These are phyloP conservation scores for Scenedesmus sp. DNA, from an alignment of 163 green algal genomes.

Conservation along the genomic window DNA sequence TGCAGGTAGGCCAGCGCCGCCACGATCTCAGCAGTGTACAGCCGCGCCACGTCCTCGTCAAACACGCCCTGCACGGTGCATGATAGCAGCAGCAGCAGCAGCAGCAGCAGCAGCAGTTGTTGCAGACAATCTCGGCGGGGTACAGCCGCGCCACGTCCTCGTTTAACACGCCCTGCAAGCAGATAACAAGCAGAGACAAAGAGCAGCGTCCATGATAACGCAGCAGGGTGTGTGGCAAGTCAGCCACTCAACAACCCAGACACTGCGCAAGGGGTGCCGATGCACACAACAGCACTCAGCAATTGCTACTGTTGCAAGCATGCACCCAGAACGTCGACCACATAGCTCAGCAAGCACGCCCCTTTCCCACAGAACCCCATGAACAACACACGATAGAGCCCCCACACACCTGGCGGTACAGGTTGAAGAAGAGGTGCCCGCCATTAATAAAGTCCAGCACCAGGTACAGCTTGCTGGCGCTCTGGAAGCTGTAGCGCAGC, in stretches of 20 bases:
- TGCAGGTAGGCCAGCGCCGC: constrained; percentile 96
- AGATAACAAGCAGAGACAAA: neutral
- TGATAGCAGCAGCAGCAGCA: neutral
- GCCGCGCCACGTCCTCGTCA: constrained; percentile 86
- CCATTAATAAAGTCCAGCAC: constrained; percentile 99
- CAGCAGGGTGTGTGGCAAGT: no score
- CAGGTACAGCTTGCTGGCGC: constrained; percentile 95
- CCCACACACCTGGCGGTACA: constrained; percentile 78
- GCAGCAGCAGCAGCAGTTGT: neutral
- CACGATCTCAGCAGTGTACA: constrained; percentile 98
- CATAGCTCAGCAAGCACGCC: no score
- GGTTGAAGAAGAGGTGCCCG: constrained; percentile 98
- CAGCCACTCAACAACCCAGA: no score
- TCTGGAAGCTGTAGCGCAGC: constrained; percentile 97
- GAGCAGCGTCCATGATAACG: no score
- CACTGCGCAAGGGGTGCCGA: no score
- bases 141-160: constrained; percentile 94
- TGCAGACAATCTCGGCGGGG: constrained; percentile 61
- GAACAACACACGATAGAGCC: no score
- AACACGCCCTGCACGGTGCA: constrained; percentile 84
- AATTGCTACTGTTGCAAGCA: no score
- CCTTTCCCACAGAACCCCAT: no score
- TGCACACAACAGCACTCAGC: no score
- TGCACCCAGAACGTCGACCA: no score
- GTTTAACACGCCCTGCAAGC: constrained; percentile 84